Evolutionary conservation across 768 basidiomycete genomes (phyloP).

Genomic region (Nidularia pulvinata): DNA sequence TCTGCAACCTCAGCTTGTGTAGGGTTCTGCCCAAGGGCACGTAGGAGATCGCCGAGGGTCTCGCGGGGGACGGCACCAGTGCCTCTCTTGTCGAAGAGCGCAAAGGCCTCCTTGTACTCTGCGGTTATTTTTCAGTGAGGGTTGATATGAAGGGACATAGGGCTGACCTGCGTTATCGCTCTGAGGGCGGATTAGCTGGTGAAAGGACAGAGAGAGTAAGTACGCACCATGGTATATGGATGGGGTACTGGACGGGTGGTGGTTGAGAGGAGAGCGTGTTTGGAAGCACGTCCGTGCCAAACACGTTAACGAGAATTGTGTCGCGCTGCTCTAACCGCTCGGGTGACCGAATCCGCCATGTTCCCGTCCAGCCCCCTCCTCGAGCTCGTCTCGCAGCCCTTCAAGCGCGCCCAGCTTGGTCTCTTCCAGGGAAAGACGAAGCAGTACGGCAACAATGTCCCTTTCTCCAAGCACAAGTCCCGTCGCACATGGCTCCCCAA

Average conservation of each 20-base stretch:
- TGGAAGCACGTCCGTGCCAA: not conserved
- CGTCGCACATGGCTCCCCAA: constrained; percentile 89
- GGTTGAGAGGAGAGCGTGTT: too few species aligned
- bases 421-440: constrained; percentile 84
- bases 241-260: too few species aligned
- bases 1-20: constrained; percentile 96
- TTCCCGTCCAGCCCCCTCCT: constrained; percentile 24
- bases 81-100: constrained; percentile 97
- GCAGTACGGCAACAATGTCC: constrained; percentile 87
- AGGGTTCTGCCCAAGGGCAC: constrained; percentile 98
- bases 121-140: not conserved
- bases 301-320: too few species aligned
- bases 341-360: constrained; percentile 4
- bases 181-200: constrained; percentile 8
- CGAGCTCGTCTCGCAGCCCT: constrained; percentile 57
- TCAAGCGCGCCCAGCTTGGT: constrained; percentile 80
- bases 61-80: constrained; percentile 88
- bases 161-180: constrained; percentile 38
- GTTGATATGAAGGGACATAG: not conserved
- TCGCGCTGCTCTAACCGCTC: too few species aligned
- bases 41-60: constrained; percentile 87
- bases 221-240: not conserved
- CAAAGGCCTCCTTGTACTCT: constrained; percentile 98
- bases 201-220: not conserved
- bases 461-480: constrained; percentile 88